Evolutionary conservation across 2,329 filamentous ascomycete species (phyloP).

Genomic region (Talaromyces sp.): DNA sequence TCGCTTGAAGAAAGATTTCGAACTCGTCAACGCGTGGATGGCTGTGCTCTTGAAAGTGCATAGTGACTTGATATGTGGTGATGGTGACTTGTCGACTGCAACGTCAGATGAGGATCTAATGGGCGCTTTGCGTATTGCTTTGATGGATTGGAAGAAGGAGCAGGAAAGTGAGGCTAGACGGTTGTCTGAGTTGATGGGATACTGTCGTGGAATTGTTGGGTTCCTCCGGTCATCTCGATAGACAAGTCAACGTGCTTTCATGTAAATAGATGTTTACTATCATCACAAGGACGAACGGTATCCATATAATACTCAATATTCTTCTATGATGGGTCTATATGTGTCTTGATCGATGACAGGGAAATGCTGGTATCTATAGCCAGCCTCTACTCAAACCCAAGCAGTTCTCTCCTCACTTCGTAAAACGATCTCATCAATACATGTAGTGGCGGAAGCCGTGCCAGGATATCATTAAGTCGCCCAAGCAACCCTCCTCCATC

Average conservation of each 20-base stretch:
- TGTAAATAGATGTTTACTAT: neutral
- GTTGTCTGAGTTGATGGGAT: constrained; percentile 74
- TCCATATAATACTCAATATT: neutral
- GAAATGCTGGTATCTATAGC: too few species aligned
- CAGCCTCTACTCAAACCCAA: neutral
- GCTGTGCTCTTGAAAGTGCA: constrained; percentile 84
- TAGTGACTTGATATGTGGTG: constrained; percentile 54
- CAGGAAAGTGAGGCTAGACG: constrained; percentile 69
- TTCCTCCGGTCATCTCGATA: constrained; percentile 65
- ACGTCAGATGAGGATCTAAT: constrained; percentile 43
- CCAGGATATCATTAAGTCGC: constrained; percentile 24
- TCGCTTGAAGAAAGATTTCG: constrained; percentile 72
- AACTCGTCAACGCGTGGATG: constrained; percentile 97
- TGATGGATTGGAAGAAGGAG: constrained; percentile 68
- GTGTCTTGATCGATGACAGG: neutral
- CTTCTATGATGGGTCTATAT: neutral
- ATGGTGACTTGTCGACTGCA: constrained; percentile 46
- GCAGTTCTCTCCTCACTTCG: constrained; percentile 22
- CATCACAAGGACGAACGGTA: neutral
- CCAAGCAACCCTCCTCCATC: constrained; percentile 12
- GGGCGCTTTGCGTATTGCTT: constrained; percentile 53
- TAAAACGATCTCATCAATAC: constrained; percentile 28
- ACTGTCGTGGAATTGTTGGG: constrained; percentile 79
- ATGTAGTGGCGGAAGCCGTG: constrained; percentile 29
- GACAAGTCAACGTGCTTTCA: neutral